Base-by-base conservation (phyloP, 2,329 filamentous ascomycete genomes). In the Alternaria arborescens region DNA sequence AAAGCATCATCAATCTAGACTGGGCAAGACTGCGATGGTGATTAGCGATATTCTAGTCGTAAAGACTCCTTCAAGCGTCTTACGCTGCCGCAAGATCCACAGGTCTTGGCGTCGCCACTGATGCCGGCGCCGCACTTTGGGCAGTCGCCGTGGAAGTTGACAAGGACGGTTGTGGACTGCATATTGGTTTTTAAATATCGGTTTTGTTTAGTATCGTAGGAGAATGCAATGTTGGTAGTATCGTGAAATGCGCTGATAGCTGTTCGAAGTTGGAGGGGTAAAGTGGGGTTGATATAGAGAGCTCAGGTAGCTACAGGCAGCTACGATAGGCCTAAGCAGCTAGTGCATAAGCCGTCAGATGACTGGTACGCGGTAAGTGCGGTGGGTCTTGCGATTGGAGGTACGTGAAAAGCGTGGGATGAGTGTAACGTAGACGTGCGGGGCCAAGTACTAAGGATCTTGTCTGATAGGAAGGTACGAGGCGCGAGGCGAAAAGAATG, bases 61-160 rank as follows among this genome's bases (percentile, higher is more conserved):
- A 10, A 4, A 18, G 7, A 12, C n/a, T 4, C 10, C 1, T 32
- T 11, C 6, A 2, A 24, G 22, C 10, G 12, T 28, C 57, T 51
- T 54, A 79, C 77, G 61, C 72, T 75, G 54, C 78, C 78, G 63
- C 78, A 80, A 50, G 77, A 77, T 30, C 69, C 57, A 62, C 78
- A 80, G 11, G 71, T 77, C 72, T 80, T 80, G 51, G 58, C 63
- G 7, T 67, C 76, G 43, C 67, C 72, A 40, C 54, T 62, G 59
- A 75, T 76, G 38, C 51, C 58, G 7, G 76, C 74, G 58, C 76
- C 75, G 66, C 78, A 80, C 70, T 79, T 80, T 61, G 78, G 78
- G 74, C 78, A 80, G 64, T 52, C 68, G 69, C 78, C 66, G 69
- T 78, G 73, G 52, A 44, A 62, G 66, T 78, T 66, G 66, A 78